phyloP scores from a whole-genome alignment of 2,329 filamentous ascomycete species.

The Penicillium thymicola region DNA sequence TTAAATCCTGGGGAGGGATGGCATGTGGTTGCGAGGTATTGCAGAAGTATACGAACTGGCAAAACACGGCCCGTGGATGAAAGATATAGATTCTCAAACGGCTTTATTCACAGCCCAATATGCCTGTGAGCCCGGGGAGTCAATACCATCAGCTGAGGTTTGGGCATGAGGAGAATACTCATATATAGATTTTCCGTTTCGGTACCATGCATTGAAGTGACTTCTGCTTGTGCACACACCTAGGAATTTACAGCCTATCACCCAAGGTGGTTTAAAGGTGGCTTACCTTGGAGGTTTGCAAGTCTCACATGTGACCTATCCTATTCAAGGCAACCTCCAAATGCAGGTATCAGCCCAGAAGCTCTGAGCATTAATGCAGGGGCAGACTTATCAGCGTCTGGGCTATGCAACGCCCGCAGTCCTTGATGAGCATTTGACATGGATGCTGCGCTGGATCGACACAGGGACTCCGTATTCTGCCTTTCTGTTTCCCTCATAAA shows the following conservation, averaged over 20 bases:
- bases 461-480: not conserved
- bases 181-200: not conserved
- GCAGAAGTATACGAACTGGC: not conserved
- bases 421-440: not conserved
- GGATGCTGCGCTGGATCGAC: not conserved
- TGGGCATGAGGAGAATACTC: not conserved
- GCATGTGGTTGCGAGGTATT: not conserved
- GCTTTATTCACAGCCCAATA: not conserved
- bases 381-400: not conserved
- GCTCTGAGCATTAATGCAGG: slow-evolving; percentile 3
- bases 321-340: not conserved
- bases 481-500: not conserved
- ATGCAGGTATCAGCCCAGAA: not conserved
- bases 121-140: not conserved
- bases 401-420: not conserved
- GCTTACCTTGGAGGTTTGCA: not conserved
- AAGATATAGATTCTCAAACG: too few relatives aligned
- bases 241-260: slow-evolving; percentile 1
- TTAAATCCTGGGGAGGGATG: not conserved
- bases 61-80: not conserved
- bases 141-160: not conserved
- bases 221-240: not conserved
- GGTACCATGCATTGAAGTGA: not conserved
- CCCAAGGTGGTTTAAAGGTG: not conserved
- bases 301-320: not conserved